These are phyloP conservation scores for Noccaea caerulescens DNA, from an alignment of 345 rosid genomes.

Conservation along the genomic window DNA sequence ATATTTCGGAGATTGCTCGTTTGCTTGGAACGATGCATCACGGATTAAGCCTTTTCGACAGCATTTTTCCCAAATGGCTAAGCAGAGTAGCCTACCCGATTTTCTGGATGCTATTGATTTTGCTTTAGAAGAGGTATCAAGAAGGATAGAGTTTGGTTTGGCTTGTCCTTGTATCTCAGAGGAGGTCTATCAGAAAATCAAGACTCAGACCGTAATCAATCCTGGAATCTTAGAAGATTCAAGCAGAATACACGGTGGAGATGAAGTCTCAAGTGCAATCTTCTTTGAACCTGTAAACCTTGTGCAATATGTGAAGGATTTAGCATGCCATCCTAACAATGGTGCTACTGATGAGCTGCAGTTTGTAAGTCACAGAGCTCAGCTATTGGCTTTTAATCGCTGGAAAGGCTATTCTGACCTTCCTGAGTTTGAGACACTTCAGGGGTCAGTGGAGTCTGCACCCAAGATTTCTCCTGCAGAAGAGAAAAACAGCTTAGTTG, in stretches of 20 bases:
- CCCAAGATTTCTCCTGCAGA: slow-evolving; percentile 46
- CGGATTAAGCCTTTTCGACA: slow-evolving; percentile 64
- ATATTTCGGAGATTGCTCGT: slow-evolving; percentile 73
- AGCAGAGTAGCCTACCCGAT: slow-evolving; percentile 54
- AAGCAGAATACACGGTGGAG: slow-evolving; percentile 53
- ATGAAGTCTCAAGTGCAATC: slow-evolving; percentile 49
- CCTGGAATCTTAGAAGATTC: slow-evolving; percentile 60
- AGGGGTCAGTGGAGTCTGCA: slow-evolving; percentile 52
- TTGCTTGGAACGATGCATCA: slow-evolving; percentile 73
- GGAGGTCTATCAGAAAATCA: slow-evolving; percentile 49
- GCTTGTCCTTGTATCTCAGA: slow-evolving; percentile 71
- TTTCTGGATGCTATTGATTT: slow-evolving; percentile 64
- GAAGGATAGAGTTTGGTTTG: slow-evolving; percentile 72
- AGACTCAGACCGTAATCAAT: slow-evolving; percentile 59
- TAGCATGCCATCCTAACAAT: slow-evolving; percentile 50
- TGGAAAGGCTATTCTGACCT: slow-evolving; percentile 69
- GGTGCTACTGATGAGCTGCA: slow-evolving; percentile 54
- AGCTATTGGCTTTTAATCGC: slow-evolving; percentile 60
- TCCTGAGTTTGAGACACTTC: slow-evolving; percentile 57
- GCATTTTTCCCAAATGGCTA: slow-evolving; percentile 64
- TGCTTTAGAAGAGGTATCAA: slow-evolving; percentile 74
- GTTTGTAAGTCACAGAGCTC: slow-evolving; percentile 53
- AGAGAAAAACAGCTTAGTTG: slow-evolving; percentile 30
- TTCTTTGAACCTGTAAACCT: slow-evolving; percentile 65
- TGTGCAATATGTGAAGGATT: slow-evolving; percentile 48